Evolutionary conservation across 352 stramenopile species (phyloP), one percentile per base, ranked within the genome.

Genomic region (Halophytophthora batemanensis): DNA sequence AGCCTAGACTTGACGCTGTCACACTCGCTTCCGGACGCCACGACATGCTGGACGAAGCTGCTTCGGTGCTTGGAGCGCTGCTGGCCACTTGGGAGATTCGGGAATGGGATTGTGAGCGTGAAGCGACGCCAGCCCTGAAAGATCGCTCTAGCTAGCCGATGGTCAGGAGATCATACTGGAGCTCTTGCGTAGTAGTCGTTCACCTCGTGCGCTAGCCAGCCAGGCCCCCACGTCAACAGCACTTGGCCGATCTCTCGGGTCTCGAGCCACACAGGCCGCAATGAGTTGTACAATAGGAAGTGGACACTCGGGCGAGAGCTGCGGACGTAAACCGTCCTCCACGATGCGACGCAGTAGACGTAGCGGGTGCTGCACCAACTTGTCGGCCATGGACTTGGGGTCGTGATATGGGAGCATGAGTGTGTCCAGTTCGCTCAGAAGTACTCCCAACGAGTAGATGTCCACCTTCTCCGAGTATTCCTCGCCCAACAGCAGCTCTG

Each of bases 401-500:
- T 90, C 74, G 37, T 87, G 69, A 29, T 86, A 92, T 50, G 83
- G 81, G 34, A 90, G 50, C 18, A 66, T 57, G 45, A 78, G 85
- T 43, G 81, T 89, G 56, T 94, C 79, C 22, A 94, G 56, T 57
- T 92, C 81, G 3, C 59, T 74, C 5, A 90, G 54, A 29, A 94
- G 50, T n/a, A 94, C 63, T 13, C 81, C 79, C 31, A 76, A 83
- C 42, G 81, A 90, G 55, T 92, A 92, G 21, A 92, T 84, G 50
- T 93, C 78, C 3, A 78, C 74, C 40, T 79, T 87, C 47, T 94
- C 78, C 13, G 60, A 77, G 64, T 86, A 94, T 21, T 77, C 68
- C 25, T 88, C 71, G 13, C 77, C 77, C 21, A 89, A 47, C 8
- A 87, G 48, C 59, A 87, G 50, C 46, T 87, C 74, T 5, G 78